Conservation (phyloP, 2,329 filamentous ascomycete genomes). For the Gliomastix tumulicola region DNA sequence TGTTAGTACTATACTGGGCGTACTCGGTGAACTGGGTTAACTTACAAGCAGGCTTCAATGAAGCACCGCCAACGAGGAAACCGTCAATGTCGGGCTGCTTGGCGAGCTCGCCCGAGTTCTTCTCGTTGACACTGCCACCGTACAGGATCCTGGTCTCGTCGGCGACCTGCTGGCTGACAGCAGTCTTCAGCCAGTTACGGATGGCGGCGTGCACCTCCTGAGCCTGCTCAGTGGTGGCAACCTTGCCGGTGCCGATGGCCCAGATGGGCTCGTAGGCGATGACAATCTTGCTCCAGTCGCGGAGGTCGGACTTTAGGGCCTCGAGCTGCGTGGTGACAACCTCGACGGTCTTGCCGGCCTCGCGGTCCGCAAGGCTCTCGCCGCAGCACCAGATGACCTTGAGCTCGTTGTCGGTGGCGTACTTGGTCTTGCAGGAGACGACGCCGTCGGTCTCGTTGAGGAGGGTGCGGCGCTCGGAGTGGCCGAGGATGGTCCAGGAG, state of each 20-base stretch:
- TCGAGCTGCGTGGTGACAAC: conserved; percentile 81
- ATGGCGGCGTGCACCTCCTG: conserved; percentile 93
- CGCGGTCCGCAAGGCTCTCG: conserved; percentile 89
- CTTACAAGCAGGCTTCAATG: conserved; percentile 92
- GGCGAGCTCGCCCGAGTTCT: conserved; percentile 92
- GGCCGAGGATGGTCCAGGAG: conserved; percentile 85
- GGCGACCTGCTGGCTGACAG: conserved; percentile 67
- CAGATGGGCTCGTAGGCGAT: conserved; percentile 99
- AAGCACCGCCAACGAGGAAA: conserved; percentile 93
- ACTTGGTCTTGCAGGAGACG: conserved; percentile 91
- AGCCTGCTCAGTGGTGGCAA: conserved; percentile 80
- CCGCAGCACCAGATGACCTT: conserved; percentile 96
- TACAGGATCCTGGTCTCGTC: conserved; percentile 93
- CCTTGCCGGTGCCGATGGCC: conserved; percentile 91
- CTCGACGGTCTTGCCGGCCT: conserved; percentile 76
- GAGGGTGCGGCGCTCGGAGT: conserved; percentile 90
- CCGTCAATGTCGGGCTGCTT: conserved; percentile 95
- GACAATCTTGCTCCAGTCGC: conserved; percentile 91
- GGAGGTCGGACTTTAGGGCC: conserved; percentile 68
- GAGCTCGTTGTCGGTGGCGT: conserved; percentile 78
- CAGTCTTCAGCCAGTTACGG: conserved; percentile 78
- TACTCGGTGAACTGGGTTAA: conserved; percentile 15
- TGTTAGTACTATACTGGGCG: too few species aligned
- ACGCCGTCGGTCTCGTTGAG: conserved; percentile 80
- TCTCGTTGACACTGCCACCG: conserved; percentile 92